Evolutionary conservation across 2,329 filamentous ascomycete genomes (phyloP).

Genomic region (Aspergillus neotritici): DNA sequence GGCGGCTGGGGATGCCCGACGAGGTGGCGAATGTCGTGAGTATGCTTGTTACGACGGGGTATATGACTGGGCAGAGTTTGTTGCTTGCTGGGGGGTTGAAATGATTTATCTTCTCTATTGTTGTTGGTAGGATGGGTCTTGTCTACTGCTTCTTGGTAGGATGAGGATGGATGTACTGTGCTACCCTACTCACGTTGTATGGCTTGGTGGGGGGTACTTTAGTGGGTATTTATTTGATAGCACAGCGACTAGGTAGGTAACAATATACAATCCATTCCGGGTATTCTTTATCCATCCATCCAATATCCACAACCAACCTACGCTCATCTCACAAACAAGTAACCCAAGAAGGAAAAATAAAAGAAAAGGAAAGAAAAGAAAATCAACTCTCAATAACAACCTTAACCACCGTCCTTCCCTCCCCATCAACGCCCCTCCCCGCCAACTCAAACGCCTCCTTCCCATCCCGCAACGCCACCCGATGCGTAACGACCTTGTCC

Average conservation of each 20-base stretch:
- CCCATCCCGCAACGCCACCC: conserved; percentile 43
- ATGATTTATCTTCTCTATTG: conserved; percentile 22
- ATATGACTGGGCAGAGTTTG: conserved; percentile 54
- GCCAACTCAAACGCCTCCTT: conserved; percentile 49
- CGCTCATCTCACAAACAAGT: neutral
- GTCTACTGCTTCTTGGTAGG: too few species aligned
- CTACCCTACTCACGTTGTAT: neutral
- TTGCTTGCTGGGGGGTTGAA: conserved; percentile 50
- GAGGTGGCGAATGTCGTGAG: conserved; percentile 58
- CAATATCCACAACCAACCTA: too few species aligned
- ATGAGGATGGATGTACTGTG: neutral
- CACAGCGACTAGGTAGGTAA: neutral
- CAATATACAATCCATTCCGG: neutral
- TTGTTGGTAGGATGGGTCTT: too few species aligned
- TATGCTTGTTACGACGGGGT: conserved; percentile 58
- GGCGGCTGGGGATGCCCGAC: conserved; percentile 52
- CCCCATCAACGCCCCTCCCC: conserved; percentile 47
- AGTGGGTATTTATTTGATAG: neutral
- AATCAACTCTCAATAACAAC: conserved; percentile 41
- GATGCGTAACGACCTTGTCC: conserved; percentile 51
- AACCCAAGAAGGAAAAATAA: neutral
- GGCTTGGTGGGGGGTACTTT: neutral
- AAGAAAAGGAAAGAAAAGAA: neutral
- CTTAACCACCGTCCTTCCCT: conserved; percentile 50
- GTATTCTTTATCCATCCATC: neutral